Evolutionary conservation across 441 rosid genomes (phyloP).

Genomic region (Syzygium syzygioides): DNA sequence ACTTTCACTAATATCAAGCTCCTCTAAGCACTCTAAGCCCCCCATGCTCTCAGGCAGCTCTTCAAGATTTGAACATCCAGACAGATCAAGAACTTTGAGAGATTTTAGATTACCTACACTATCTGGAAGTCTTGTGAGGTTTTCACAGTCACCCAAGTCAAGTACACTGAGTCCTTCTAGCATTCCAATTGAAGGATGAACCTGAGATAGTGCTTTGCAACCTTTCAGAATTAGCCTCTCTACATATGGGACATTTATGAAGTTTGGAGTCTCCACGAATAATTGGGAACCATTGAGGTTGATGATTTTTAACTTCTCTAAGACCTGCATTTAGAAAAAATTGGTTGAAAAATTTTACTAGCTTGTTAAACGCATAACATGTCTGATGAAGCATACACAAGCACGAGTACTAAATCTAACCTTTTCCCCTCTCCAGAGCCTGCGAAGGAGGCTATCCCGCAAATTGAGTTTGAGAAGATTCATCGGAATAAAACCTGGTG

Average conservation of each 20-base stretch:
- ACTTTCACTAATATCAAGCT: background rate
- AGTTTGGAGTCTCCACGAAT: constrained; percentile 19
- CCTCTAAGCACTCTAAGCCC: background rate
- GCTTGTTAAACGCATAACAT: background rate
- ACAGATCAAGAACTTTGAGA: constrained; percentile 11
- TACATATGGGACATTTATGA: constrained; percentile 12
- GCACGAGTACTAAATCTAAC: background rate
- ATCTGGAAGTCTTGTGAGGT: constrained; percentile 17
- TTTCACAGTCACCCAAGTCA: constrained; percentile 22
- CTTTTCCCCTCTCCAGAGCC: background rate
- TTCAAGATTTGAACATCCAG: background rate
- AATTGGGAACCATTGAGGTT: constrained; percentile 22
- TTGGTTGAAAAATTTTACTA: no score
- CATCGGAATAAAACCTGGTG: background rate
- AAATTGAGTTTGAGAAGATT: background rate
- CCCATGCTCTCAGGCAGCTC: background rate
- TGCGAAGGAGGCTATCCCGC: background rate
- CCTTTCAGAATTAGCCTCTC: constrained; percentile 17
- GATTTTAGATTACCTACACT: constrained; percentile 12
- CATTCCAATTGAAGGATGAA: constrained; percentile 12
- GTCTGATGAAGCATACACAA: background rate
- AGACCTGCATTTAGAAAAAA: background rate
- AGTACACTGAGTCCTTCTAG: constrained; percentile 4
- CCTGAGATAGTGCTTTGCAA: constrained; percentile 10
- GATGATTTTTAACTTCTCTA: constrained; percentile 15